Evolutionary conservation across 2,329 filamentous ascomycete genomes (phyloP), one percentile per base, ranked within the genome.

Genomic region (Calonectria henricotiae): DNA sequence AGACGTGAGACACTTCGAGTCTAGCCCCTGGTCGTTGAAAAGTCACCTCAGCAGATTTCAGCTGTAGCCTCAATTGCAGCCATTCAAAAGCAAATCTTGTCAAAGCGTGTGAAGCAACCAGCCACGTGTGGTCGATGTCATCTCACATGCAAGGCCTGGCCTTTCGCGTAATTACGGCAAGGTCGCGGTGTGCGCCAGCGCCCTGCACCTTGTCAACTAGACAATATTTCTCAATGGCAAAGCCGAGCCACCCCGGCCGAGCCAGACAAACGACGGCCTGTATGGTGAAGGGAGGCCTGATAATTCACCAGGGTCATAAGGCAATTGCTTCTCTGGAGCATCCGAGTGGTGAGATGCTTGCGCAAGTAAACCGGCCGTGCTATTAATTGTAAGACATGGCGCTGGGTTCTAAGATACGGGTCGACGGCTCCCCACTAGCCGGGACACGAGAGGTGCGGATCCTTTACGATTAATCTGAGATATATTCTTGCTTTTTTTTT

Each of bases 121-220:
- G 51, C 51, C 51, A 58, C 51, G 35, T 58, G 51, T 32, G 4
- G 51, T 6, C 51, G 13, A 39, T 58, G 51, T 58, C 51, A 58
- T 58, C 8, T 58, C 51, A 25, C 35, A 58, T 58, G 35, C 32
- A 58, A 39, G 51, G 51, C 12, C 30, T 12, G 51, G 51, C 13
- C 20, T 25, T 4, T 58, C 51, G 51, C 51, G 35, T 58, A 58
- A 58, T 58, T 39, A 17, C 51, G 51, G 32, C 35, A 15, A 17
- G 35, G 2, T 25, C 17, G 17, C 35, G 20, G 32, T 39, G 15
- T 13, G 11, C 5, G 9, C n/a, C n/a, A 25, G 4, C 35, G 23
- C 20, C 35, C 37, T 27, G n/a, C 32, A 15, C 15, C 32, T 13
- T 9, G 20, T 25, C 32, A 6, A 23, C 51, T 17, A 15, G 30